Base-by-base conservation (phyloP, 2,329 filamentous ascomycete species). In the Aspergillus hiratsukae region DNA sequence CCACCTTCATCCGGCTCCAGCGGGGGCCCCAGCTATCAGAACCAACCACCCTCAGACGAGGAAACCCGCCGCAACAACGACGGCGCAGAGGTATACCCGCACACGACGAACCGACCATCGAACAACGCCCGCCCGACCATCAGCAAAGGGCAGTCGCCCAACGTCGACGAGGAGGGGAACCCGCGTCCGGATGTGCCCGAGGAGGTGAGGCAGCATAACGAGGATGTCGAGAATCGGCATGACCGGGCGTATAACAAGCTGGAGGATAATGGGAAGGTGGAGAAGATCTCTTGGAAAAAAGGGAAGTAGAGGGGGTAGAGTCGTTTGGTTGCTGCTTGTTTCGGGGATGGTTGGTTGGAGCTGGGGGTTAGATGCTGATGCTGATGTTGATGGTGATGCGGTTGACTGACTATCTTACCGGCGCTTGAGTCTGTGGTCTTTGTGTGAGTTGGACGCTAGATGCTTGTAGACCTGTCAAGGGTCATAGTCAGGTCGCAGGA, bases 141-240 rank as follows among this genome's bases (percentile, higher is more conserved):
- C 10, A 61, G 52, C n/a, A 65, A 68, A 48, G 68, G 66, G 7
- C 62, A 69, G 43, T 70, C 71, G 2, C 64, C 66, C 8, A 65
- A 72, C 40, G 51, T 69, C 8, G 70, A 74, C 43, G 48, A 55
- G 2, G 53, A 69, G 5, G 72, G 72, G 0, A 64, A 68, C 1
- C 37, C 53, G 11, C 57, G 59, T 1, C 51, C 61, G 0, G 63
- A 73, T 61, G 50, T 72, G 1, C 69, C 72, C 0, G 60, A 69
- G 9, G 72, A 74, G 55, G 72, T 74, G 54, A 72, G 66, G 53
- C 51, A 56, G 53, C 72, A 74, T 58, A 75, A 74, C 51, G 54
- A 56, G 25, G 72, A 73, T 2, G 54, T 74, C 52, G 62, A 66
- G n/a, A 48, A 68, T 5, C 63, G 72, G 28, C 63, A 71, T 56